These are phyloP conservation scores for Carex kokanica DNA, from an alignment of 176 grass and related monocot species.

Conservation along the genomic window DNA sequence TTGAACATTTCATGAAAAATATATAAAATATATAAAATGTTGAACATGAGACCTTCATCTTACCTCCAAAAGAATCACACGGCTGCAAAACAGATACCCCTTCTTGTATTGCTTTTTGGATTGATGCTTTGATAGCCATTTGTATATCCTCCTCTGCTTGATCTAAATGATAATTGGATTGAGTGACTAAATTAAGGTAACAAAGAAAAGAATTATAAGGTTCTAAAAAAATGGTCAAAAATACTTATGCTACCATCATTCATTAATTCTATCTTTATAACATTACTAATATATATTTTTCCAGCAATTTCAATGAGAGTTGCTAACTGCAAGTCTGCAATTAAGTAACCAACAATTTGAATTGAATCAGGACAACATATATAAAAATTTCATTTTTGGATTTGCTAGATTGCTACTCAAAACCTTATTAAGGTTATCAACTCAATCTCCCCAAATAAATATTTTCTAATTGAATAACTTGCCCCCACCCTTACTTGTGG, in stretches of 20 bases:
- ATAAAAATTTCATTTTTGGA: not conserved
- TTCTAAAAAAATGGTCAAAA: not conserved
- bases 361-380: not conserved
- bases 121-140: slow-evolving; percentile 19
- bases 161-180: not conserved
- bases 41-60: not conserved
- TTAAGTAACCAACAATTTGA: not conserved
- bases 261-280: not conserved
- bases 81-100: not conserved
- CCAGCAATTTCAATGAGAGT: not conserved
- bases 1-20: not conserved
- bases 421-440: not conserved
- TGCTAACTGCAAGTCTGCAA: not conserved
- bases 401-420: not conserved
- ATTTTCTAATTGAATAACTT: not conserved
- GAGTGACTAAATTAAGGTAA: not conserved
- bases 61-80: not conserved
- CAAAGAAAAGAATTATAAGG: not conserved
- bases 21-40: not conserved
- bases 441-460: not conserved
- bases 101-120: not conserved
- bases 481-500: not conserved
- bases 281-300: not conserved
- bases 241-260: not conserved
- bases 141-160: not conserved